phyloP scores from a whole-genome alignment of 306 rosid species.

The Corylus avellana region DNA sequence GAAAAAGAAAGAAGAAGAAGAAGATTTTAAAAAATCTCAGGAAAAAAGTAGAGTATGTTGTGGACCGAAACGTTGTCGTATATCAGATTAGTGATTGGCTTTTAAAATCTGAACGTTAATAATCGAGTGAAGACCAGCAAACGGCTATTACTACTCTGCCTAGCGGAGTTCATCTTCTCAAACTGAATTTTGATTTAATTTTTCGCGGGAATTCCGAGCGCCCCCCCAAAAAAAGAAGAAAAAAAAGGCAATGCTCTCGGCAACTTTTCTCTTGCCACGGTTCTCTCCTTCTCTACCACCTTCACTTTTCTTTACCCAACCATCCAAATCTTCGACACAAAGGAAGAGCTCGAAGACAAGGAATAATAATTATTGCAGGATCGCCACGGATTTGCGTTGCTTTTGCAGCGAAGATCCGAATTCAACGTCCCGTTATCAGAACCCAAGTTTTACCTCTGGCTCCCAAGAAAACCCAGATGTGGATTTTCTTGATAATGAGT shows the following conservation, averaged over 20 bases:
- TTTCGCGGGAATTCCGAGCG: constrained; percentile 19
- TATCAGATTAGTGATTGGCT: too few species aligned
- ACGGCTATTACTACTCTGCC: background rate
- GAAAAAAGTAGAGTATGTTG: too few species aligned
- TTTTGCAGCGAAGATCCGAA: constrained; percentile 3
- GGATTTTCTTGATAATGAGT: constrained; percentile 15
- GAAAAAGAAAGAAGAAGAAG: too few species aligned
- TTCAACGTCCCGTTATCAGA: constrained; percentile 4
- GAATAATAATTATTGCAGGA: background rate
- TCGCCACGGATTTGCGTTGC: background rate
- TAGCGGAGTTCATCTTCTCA: background rate
- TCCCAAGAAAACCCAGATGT: constrained; percentile 29
- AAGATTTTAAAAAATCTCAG: too few species aligned
- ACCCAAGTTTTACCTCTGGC: background rate
- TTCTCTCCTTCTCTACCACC: constrained; percentile 29
- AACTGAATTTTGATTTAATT: background rate
- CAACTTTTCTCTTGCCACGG: constrained; percentile 30
- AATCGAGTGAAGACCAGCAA: background rate
- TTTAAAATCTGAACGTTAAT: background rate
- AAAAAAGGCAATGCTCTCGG: constrained; percentile 41
- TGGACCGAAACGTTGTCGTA: background rate
- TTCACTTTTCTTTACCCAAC: constrained; percentile 18
- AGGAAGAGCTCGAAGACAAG: constrained; percentile 21
- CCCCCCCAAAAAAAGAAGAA: background rate
- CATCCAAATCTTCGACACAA: constrained; percentile 8